Base-by-base conservation (phyloP, 176 grass and related monocot species). In the Ampelocalamus luodianensis region DNA sequence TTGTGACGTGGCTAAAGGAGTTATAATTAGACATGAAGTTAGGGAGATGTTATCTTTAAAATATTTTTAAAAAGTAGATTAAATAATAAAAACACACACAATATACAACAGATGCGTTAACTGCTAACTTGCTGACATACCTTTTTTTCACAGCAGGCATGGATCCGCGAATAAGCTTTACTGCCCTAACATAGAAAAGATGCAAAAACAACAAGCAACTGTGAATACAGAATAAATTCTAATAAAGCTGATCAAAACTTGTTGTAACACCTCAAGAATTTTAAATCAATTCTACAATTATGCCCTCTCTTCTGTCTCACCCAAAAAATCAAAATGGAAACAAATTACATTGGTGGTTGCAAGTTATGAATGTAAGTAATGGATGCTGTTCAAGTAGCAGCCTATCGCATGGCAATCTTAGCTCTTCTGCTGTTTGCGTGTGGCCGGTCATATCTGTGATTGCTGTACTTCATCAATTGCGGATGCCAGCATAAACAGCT, bases 201-300 rank as follows among this genome's bases (percentile, higher is more conserved):
- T 50, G 3, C 42, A 78, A 27, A 56, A 56, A 59, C n/a, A 79
- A 38, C 13, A 83, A 87, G 6, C 32, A 62, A 5, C 32, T 37
- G 76, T 1, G 82, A 61, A 87, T 20, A 66, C 0, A 43, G 79
- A 69, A 60, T 27, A 80, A 70, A 53, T 68, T 68, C 27, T 74
- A 61, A 67, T 69, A 70, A 36, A 59, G 27, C 18, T 49, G 39
- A 10, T 80, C 85, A 90, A 90, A 90, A 90, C 68, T 80, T 90
- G 58, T 42, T 54, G 78, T 87, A 74, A 75, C 60, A 87, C 49
- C 59, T 61, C 84, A 91, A 87, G 51, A 87, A 90, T 84, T 79
- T 64, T 76, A 53, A 87, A 87, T 80, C 75, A 84, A 87, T 80
- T 91, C 80, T 91, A 87, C 85, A 83, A 83, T 83, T 83, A 75